Conservation (phyloP, 768 basidiomycete species). For the Hygrophorus russula region DNA sequence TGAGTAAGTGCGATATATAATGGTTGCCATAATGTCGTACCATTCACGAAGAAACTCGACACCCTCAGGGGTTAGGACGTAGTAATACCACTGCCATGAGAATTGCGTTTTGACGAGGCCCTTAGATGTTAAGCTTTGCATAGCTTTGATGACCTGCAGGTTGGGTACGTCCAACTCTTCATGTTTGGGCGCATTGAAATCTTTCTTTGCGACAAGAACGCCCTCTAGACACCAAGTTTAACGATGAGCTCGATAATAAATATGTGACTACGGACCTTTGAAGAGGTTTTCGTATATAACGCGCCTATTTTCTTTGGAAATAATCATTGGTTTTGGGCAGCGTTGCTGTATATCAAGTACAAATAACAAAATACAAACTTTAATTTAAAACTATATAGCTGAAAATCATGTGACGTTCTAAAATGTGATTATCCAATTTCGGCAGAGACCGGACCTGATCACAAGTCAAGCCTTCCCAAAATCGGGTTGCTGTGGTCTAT, state of each 20-base stretch:
- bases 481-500: too few species aligned
- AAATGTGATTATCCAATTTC: too few species aligned
- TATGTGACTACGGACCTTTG: conserved; percentile 62
- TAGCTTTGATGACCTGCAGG: conserved; percentile 60
- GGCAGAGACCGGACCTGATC: too few species aligned
- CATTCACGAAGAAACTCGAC: conserved; percentile 95
- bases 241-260: background rate
- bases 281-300: conserved; percentile 99
- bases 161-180: conserved; percentile 75
- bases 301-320: conserved; percentile 90
- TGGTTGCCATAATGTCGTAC: conserved; percentile 18
- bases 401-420: too few species aligned
- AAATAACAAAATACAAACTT: too few species aligned
- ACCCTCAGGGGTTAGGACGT: conserved; percentile 92
- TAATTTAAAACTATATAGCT: too few species aligned
- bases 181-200: conserved; percentile 95
- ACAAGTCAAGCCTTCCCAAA: too few species aligned
- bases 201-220: conserved; percentile 98
- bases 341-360: background rate
- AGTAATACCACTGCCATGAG: conserved; percentile 99
- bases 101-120: conserved; percentile 98
- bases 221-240: conserved; percentile 52
- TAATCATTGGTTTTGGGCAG: conserved; percentile 68
- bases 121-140: conserved; percentile 57
- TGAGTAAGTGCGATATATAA: background rate